Conservation (phyloP, 2,329 filamentous ascomycete genomes). For the Beauveria brongniartii region DNA sequence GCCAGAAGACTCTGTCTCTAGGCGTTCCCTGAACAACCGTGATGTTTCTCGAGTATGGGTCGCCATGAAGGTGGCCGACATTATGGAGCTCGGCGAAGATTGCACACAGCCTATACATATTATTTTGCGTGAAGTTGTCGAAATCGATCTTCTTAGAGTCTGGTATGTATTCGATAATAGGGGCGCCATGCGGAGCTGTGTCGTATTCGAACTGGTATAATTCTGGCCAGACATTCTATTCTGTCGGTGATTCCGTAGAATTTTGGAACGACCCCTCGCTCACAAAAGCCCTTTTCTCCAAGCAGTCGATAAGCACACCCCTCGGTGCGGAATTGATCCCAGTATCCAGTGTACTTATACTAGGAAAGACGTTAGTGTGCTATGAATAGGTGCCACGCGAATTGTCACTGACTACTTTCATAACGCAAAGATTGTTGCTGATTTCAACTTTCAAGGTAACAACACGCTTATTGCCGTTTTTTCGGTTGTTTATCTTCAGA, state of each 20-base stretch:
- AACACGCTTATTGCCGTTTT: not conserved
- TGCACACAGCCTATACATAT: not conserved
- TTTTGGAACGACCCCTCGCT: not conserved
- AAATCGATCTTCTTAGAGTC: not conserved
- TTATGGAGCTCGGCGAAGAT: not conserved
- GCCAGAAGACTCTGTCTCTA: not conserved
- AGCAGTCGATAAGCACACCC: not conserved
- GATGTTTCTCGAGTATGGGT: constrained; percentile 1
- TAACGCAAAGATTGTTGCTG: not conserved
- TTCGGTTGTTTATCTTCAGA: not conserved
- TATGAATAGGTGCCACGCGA: not conserved
- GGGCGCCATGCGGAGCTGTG: not conserved
- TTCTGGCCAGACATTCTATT: not conserved
- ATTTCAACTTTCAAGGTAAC: not conserved
- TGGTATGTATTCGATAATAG: not conserved
- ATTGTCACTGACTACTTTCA: not conserved
- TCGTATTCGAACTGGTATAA: not conserved
- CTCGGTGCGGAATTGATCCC: not conserved
- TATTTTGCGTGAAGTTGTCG: not conserved
- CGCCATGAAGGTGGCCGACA: not conserved
- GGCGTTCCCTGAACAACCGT: not conserved
- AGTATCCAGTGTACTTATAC: not conserved
- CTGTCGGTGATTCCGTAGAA: not conserved
- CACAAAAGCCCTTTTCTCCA: not conserved
- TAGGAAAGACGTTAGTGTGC: not conserved